A percentile compares a stretch with the other conserved stretches of the same genome.
These are phyloP conservation scores for Pseudohalonectria lignicola DNA, from an alignment of 2,329 filamentous ascomycete genomes.

Conservation along the genomic window DNA sequence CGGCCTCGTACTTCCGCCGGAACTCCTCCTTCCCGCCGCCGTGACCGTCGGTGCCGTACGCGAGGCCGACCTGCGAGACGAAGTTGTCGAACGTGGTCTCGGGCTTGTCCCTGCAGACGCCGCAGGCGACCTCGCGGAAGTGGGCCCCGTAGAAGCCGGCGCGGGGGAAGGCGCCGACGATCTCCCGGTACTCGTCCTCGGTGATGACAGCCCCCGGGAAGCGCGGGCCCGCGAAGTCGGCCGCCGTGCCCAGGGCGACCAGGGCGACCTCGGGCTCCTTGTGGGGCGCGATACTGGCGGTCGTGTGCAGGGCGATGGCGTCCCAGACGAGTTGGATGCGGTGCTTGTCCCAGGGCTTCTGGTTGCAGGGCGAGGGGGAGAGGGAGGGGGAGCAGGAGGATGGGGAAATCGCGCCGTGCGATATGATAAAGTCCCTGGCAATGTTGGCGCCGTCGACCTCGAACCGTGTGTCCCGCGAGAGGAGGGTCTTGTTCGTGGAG, in stretches of 20 bases:
- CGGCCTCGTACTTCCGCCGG: too few relatives aligned
- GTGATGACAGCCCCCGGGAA: conserved; percentile 15
- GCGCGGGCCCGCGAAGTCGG: conserved; percentile 24
- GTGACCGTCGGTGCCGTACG: too few relatives aligned
- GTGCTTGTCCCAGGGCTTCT: conserved; percentile 26
- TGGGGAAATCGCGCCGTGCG: conserved; percentile 9
- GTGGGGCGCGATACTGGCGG: conserved; percentile 21
- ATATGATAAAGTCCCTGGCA: conserved; percentile 25
- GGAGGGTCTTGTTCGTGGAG: conserved; percentile 15
- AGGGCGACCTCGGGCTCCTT: conserved; percentile 30
- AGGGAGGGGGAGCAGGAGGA: too few relatives aligned
- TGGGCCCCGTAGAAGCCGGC: conserved; percentile 18
- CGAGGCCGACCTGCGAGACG: too few relatives aligned
- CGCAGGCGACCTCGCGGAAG: conserved; percentile 24
- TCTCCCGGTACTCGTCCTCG: conserved; percentile 18
- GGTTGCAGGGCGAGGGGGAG: too few relatives aligned
- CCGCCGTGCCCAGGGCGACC: conserved; percentile 18
- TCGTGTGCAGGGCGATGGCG: conserved; percentile 33
- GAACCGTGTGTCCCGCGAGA: conserved; percentile 33
- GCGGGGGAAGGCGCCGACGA: conserved; percentile 22
- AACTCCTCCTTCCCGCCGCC: not conserved
- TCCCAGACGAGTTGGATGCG: conserved; percentile 36
- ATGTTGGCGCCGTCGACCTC: conserved; percentile 37
- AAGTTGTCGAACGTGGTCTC: conserved; percentile 20
- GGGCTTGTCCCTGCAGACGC: conserved; percentile 28